A percentile compares a stretch with the other conserved stretches of the same genome.
Conservation (phyloP, 2,329 filamentous ascomycete genomes). For the Pestalotiopsis sp. region DNA sequence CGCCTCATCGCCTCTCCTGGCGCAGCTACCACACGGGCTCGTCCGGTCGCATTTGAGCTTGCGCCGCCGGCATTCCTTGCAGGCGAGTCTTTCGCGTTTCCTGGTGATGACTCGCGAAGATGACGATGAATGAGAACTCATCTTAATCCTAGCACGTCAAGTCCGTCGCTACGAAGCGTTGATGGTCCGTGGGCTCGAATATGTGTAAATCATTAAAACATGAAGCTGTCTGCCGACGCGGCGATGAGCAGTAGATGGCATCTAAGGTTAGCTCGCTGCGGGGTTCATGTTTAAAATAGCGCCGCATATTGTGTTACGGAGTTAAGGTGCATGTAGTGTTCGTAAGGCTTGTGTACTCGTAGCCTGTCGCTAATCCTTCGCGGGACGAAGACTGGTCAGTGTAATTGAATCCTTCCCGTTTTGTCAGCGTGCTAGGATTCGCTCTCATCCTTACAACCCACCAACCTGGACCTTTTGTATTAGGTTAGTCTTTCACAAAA, state of each 20-base stretch:
- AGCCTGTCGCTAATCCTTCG: no score
- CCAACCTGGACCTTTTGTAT: background rate
- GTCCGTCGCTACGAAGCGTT: no score
- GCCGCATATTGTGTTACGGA: background rate
- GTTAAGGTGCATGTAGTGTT: no score
- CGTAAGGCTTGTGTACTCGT: no score
- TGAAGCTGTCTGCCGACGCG: background rate
- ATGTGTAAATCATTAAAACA: background rate
- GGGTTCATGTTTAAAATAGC: background rate
- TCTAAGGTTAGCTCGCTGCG: background rate
- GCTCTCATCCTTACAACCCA: background rate
- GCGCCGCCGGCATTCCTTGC: slow-evolving; percentile 7
- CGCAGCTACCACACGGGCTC: slow-evolving; percentile 1
- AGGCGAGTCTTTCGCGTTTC: slow-evolving; percentile 6
- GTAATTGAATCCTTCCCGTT: background rate
- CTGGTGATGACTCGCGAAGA: slow-evolving; percentile 2
- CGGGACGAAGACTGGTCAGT: no score
- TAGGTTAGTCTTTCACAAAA: background rate
- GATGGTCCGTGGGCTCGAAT: background rate
- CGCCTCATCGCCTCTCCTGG: background rate
- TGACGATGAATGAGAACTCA: background rate
- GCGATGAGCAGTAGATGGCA: background rate
- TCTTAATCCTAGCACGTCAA: background rate
- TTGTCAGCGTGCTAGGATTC: background rate
- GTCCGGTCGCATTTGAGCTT: slow-evolving; percentile 6